phyloP scores from a whole-genome alignment of 164 flowering plant species.

The Chimonanthus praecox region DNA sequence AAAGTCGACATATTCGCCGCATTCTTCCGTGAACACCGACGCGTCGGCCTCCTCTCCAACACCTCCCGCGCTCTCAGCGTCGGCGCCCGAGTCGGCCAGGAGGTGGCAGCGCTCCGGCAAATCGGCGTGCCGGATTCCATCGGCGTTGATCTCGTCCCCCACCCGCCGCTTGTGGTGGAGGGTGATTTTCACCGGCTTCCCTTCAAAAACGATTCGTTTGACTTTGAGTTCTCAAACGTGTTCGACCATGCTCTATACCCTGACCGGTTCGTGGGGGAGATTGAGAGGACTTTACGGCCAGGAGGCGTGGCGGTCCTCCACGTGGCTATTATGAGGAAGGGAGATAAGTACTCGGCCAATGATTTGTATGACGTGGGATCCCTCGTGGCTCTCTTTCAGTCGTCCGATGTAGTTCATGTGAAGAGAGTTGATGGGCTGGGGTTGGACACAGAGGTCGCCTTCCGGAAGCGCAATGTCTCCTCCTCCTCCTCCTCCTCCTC shows the following conservation, averaged over 20 bases:
- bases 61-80: conserved; percentile 58
- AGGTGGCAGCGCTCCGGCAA: conserved; percentile 60
- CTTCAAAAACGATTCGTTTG: conserved; percentile 56
- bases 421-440: conserved; percentile 77
- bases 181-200: conserved; percentile 89
- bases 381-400: conserved; percentile 46
- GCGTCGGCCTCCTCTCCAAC: conserved; percentile 30
- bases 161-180: conserved; percentile 62
- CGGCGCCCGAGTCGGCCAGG: conserved; percentile 88
- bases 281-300: conserved; percentile 77
- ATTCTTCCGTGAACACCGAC: conserved; percentile 47
- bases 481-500: neutral
- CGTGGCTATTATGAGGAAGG: conserved; percentile 50
- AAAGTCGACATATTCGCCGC: conserved; percentile 40
- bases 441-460: conserved; percentile 71
- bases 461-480: conserved; percentile 31
- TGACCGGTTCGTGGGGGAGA: conserved; percentile 61
- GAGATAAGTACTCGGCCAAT: conserved; percentile 83
- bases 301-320: conserved; percentile 77
- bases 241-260: conserved; percentile 90
- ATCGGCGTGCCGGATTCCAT: conserved; percentile 66
- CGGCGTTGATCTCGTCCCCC: conserved; percentile 82
- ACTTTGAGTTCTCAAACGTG: conserved; percentile 90
- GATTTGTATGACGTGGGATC: conserved; percentile 57
- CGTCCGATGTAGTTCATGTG: conserved; percentile 46